Conservation (phyloP, 1,284 basidiomycete species). For the Ceratobasidium sp. region DNA sequence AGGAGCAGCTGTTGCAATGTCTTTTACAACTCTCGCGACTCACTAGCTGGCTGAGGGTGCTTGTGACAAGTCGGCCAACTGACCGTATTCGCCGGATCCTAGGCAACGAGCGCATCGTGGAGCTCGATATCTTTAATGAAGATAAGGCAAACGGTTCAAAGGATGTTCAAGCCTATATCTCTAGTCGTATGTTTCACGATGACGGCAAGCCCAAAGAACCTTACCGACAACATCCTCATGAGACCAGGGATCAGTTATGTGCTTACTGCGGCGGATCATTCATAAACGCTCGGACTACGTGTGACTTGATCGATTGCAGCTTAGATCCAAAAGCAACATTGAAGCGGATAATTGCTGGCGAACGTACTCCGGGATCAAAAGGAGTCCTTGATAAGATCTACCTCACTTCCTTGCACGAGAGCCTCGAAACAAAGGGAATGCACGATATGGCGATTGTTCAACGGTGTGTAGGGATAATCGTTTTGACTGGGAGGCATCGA, state of each 20-base stretch:
- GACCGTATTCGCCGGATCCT: background rate
- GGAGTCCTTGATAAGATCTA: conserved; percentile 11
- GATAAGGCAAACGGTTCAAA: background rate
- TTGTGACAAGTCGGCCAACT: conserved; percentile 35
- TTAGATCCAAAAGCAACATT: conserved; percentile 1
- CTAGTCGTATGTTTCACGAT: background rate
- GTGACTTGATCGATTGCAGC: conserved; percentile 4
- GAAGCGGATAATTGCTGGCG: background rate
- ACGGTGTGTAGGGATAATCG: background rate
- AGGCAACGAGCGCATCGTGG: background rate
- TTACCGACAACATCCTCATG: background rate
- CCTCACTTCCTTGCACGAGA: conserved; percentile 10
- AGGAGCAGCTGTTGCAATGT: no score
- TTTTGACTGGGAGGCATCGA: background rate
- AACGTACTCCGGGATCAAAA: background rate
- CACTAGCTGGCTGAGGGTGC: no score
- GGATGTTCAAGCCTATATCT: background rate
- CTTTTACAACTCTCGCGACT: no score
- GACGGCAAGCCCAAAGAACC: background rate
- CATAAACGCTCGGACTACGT: conserved; percentile 35
- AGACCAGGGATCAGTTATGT: background rate
- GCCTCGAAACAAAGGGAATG: background rate
- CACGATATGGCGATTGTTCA: background rate
- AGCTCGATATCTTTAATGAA: background rate
- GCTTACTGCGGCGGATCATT: conserved; percentile 28